These are phyloP conservation scores for Leccinum incarnatum DNA, from an alignment of 768 basidiomycete genomes.

Conservation along the genomic window DNA sequence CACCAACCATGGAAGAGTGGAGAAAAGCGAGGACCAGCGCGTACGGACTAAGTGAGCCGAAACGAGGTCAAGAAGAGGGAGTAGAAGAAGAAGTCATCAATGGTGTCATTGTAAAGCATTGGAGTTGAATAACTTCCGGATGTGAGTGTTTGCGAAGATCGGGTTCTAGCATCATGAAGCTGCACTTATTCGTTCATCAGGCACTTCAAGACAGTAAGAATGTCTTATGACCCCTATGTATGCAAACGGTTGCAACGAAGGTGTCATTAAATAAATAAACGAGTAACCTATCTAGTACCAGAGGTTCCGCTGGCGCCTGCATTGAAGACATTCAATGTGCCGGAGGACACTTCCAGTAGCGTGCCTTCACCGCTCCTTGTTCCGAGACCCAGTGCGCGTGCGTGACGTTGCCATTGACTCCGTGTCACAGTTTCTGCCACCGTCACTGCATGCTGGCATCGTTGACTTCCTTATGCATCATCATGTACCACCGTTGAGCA, in stretches of 20 bases:
- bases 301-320: constrained; percentile 37
- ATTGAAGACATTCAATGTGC: constrained; percentile 77
- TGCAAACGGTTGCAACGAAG: not conserved
- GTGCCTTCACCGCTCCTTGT: too few species aligned
- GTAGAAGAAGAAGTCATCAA: not conserved
- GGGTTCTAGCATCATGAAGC: not conserved
- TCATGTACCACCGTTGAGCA: too few species aligned
- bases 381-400: too few species aligned
- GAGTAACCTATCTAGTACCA: constrained; percentile 26
- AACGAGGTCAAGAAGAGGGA: not conserved
- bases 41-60: not conserved
- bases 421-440: too few species aligned
- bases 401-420: too few species aligned
- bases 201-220: not conserved
- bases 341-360: too few species aligned
- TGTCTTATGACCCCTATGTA: too few species aligned
- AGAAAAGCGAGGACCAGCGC: not conserved
- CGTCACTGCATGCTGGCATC: too few species aligned
- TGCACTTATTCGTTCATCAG: not conserved
- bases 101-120: not conserved
- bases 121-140: not conserved
- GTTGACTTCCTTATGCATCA: too few species aligned
- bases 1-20: not conserved
- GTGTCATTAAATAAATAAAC: constrained; percentile 10
- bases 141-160: too few species aligned